Conservation (phyloP, 176 grass and related monocot genomes). For the Secale cereale region DNA sequence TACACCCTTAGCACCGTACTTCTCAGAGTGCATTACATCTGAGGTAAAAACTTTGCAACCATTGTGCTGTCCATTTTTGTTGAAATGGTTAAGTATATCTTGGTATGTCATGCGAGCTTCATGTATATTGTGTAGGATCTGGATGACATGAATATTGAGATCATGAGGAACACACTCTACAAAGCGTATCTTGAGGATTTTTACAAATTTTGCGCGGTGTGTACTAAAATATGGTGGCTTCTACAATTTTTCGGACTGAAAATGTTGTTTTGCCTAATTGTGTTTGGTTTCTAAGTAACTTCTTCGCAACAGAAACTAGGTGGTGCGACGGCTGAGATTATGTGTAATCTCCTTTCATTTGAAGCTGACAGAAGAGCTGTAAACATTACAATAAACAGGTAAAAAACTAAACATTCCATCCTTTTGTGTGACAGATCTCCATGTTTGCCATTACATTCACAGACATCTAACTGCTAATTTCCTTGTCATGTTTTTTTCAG, state of each 20-base stretch:
- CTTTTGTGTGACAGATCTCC: constrained; percentile 8
- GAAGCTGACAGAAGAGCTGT: constrained; percentile 99
- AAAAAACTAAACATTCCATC: constrained; percentile 1
- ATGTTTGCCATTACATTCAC: background rate
- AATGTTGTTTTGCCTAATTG: constrained; percentile 9
- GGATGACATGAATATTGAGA: constrained; percentile 99
- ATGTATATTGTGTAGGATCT: constrained; percentile 66
- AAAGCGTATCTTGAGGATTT: constrained; percentile 99
- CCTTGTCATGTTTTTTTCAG: constrained; percentile 42
- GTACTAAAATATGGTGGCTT: background rate
- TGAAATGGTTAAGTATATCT: background rate
- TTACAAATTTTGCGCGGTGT: constrained; percentile 93
- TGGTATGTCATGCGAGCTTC: constrained; percentile 5
- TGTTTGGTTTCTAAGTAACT: constrained; percentile 14
- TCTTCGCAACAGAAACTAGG: constrained; percentile 77
- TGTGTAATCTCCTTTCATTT: constrained; percentile 94
- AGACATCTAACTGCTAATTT: constrained; percentile 16
- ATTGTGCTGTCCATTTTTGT: constrained; percentile 8
- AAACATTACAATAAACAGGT: constrained; percentile 98
- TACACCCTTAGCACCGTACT: constrained; percentile 90
- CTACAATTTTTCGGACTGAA: constrained; percentile 8
- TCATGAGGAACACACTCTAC: constrained; percentile 99
- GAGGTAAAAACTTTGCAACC: constrained; percentile 51
- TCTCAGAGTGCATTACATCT: constrained; percentile 99
- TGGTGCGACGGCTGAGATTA: constrained; percentile 95